Base-by-base conservation (phyloP, 1,284 basidiomycete genomes). In the Boletellus dicymbophilus region DNA sequence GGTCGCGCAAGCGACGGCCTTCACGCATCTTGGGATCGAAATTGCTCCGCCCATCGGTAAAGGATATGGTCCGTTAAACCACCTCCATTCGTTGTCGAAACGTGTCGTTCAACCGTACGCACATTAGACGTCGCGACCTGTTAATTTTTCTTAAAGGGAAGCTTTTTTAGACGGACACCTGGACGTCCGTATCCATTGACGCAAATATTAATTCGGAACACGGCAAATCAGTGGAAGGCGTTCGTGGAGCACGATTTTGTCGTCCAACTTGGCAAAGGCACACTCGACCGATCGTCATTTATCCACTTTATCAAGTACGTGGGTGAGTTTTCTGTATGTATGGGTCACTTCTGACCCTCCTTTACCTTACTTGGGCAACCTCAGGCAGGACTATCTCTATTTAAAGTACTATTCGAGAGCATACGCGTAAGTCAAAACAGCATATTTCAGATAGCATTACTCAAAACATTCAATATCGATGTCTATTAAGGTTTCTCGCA, bases 241-340 rank as follows among this genome's bases (percentile, higher is more conserved):
- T 94, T 90, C 58, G 85, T 92, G 0, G 79, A 91, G 59, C 94
- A 96, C 59, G 82, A 88, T 1, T 97, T 96, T 58, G 90, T 95
- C 22, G 73, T 75, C 46, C 80, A 85, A 52, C 75, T 96, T 0
- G 92, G 86, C 1, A 69, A 77, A 40, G 93, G 91, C 0, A 86
- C 80, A 0, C 77, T 96, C 3, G 75, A 82, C 0, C 71, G 68
- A 26, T 75, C 82, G 25, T 74, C 76, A 23, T 97, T 98, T 69
- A 65, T 90, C 21, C 87, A 94, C 66, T 98, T 96, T 66, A 88
- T 98, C 71, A 88, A 82, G 88, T 88, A 52, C 28, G 81, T 7
- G 13, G 5, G 52, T 12, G n/a, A n/a, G n/a, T 27, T 39, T 21
- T 25, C 6, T 10, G 7, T 25, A 8, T 11, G 2, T 23, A 16